Base-by-base conservation (phyloP, 768 basidiomycete species). In the Psilocybe azurescens region DNA sequence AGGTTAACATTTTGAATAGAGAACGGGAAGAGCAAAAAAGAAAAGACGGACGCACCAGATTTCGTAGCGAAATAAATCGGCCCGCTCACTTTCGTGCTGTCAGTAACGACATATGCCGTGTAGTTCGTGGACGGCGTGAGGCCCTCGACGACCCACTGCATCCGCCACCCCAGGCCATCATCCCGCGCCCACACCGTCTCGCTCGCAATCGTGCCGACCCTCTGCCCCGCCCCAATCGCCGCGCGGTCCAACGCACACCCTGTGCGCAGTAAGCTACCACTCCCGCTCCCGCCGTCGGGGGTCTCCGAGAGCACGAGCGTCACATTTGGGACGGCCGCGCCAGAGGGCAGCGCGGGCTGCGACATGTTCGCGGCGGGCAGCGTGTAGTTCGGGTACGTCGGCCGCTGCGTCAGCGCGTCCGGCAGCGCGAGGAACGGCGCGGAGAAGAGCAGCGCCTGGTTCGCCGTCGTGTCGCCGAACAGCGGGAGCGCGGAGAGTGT, bases 11-110 rank as follows among this genome's bases (percentile, higher is more conserved):
- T n/a, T n/a, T n/a, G n/a, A n/a, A n/a, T n/a, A n/a, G n/a, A n/a
- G n/a, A n/a, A n/a, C n/a, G n/a, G n/a, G n/a, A n/a, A n/a, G n/a
- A n/a, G n/a, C n/a, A n/a, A n/a, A n/a, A n/a, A 10, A 14, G 49
- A 7, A 65, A 53, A 28, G 16, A 16, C 14, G 10, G 38, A 74
- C 84, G 58, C 69, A 88, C 89, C 79, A 16, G 89, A 89, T 77
- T 95, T 95, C 2, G 93, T 95, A 8, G 77, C 71, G 61, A 94
- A 89, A 66, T 83, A 89, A 1, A 90, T 83, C 0, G 92, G 92
- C 2, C 85, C 86, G 59, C 82, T 86, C 52, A 93, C 81, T 66
- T 83, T 82, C 50, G 82, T 79, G 7, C 74, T 77, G 60, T 85
- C 80, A 63, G 86, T 78, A 2, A 92, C 67, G 13, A 87, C 82